These are phyloP conservation scores for Hypoxylon perforatum DNA, from an alignment of 495 filamentous ascomycete species.

Conservation along the genomic window DNA sequence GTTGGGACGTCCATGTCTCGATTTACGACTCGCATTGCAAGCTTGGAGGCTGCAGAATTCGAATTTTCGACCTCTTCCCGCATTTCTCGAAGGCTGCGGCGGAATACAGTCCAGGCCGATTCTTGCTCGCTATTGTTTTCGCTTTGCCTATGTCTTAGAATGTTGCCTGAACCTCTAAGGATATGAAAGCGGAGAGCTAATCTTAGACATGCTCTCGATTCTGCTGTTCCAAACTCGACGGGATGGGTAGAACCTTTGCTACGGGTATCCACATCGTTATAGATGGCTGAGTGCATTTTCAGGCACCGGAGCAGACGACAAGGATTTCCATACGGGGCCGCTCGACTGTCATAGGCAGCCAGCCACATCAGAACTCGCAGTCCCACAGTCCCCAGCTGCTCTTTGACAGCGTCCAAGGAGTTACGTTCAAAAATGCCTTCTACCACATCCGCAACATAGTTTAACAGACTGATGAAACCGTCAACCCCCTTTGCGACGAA, in stretches of 20 bases:
- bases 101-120: not conserved
- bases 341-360: slow-evolving; percentile 6
- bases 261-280: not conserved
- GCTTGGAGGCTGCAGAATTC: not conserved
- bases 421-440: slow-evolving; percentile 7
- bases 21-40: slow-evolving; percentile 6
- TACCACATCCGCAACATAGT: slow-evolving; percentile 5
- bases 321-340: slow-evolving; percentile 1
- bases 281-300: slow-evolving; percentile 3
- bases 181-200: slow-evolving; percentile 4
- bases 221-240: slow-evolving; percentile 3
- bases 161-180: slow-evolving; percentile 5
- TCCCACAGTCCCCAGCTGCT: slow-evolving; percentile 3
- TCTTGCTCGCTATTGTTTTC: not conserved
- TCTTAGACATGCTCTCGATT: slow-evolving; percentile 6
- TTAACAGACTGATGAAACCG: not conserved
- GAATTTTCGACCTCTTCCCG: slow-evolving; percentile 8
- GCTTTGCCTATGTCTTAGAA: not conserved
- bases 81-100: not conserved
- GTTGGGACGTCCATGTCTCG: slow-evolving; percentile 7
- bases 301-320: slow-evolving; percentile 11
- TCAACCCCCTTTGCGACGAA: slow-evolving; percentile 4
- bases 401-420: slow-evolving; percentile 1
- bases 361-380: slow-evolving; percentile 9
- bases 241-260: not conserved